Conservation (phyloP, 2,329 filamentous ascomycete species). For the Aureobasidium leucospermi region DNA sequence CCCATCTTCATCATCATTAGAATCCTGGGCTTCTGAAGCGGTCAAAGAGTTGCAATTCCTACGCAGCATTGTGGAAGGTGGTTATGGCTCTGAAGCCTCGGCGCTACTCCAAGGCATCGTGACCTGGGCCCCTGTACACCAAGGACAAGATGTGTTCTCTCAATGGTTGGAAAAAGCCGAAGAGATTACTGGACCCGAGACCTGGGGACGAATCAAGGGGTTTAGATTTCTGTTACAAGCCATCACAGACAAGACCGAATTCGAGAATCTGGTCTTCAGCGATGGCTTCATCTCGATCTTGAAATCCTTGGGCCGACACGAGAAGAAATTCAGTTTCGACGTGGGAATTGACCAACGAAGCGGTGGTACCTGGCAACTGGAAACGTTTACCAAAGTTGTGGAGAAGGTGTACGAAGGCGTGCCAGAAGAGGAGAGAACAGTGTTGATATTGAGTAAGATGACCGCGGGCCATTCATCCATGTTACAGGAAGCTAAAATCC, state of each 20-base stretch:
- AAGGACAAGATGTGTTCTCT: constrained; percentile 52
- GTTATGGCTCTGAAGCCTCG: constrained; percentile 36
- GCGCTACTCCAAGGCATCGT: constrained; percentile 61
- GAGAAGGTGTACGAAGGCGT: constrained; percentile 52
- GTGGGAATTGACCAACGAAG: constrained; percentile 73
- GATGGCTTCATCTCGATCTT: constrained; percentile 43
- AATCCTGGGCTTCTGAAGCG: constrained; percentile 57
- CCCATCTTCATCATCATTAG: constrained; percentile 20
- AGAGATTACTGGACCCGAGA: constrained; percentile 51
- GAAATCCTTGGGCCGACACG: constrained; percentile 49
- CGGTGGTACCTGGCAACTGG: constrained; percentile 58
- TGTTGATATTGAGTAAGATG: constrained; percentile 59
- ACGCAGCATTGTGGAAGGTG: constrained; percentile 53
- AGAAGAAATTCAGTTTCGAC: constrained; percentile 65
- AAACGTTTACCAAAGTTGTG: constrained; percentile 30
- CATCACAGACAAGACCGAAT: constrained; percentile 29
- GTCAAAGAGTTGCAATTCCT: constrained; percentile 67
- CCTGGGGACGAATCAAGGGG: constrained; percentile 64
- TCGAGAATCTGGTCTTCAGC: constrained; percentile 29
- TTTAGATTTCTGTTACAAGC: constrained; percentile 74
- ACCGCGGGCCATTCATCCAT: neutral
- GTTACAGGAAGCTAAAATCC: neutral
- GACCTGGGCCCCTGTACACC: constrained; percentile 77
- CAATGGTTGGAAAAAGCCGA: constrained; percentile 58
- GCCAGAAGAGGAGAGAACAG: constrained; percentile 52